These are phyloP conservation scores for Phyllostachys edulis DNA, from an alignment of 176 grass and related monocot genomes.

Conservation along the genomic window DNA sequence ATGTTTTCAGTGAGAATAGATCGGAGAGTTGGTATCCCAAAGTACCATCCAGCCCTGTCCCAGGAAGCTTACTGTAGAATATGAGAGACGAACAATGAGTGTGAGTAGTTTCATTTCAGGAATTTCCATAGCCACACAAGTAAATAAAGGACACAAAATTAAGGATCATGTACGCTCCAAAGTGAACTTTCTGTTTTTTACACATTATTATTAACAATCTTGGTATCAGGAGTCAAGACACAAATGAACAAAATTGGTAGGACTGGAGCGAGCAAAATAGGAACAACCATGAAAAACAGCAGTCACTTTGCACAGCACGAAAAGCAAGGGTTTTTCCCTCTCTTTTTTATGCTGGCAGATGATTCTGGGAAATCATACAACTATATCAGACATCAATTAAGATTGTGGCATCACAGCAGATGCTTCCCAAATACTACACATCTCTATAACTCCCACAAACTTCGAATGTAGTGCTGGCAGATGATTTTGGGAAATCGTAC, in stretches of 20 bases:
- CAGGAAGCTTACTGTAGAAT: constrained; percentile 65
- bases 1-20: constrained; percentile 71
- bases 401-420: no score
- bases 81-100: constrained; percentile 20
- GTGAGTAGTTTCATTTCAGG: background rate
- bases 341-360: no score
- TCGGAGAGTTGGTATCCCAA: constrained; percentile 77
- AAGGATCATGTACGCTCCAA: background rate
- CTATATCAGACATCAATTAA: no score
- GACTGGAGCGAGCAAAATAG: background rate
- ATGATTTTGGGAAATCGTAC: background rate
- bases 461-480: background rate
- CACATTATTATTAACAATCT: background rate
- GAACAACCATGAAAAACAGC: background rate
- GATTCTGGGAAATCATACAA: no score
- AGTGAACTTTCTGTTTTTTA: background rate
- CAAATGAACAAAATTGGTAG: background rate
- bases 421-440: no score
- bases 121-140: constrained; percentile 22
- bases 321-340: background rate
- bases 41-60: constrained; percentile 67
- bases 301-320: background rate
- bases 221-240: background rate
- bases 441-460: no score
- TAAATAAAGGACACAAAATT: background rate